These are phyloP conservation scores for Pythium dissotocum DNA, from an alignment of 352 stramenopile genomes.

Conservation along the genomic window DNA sequence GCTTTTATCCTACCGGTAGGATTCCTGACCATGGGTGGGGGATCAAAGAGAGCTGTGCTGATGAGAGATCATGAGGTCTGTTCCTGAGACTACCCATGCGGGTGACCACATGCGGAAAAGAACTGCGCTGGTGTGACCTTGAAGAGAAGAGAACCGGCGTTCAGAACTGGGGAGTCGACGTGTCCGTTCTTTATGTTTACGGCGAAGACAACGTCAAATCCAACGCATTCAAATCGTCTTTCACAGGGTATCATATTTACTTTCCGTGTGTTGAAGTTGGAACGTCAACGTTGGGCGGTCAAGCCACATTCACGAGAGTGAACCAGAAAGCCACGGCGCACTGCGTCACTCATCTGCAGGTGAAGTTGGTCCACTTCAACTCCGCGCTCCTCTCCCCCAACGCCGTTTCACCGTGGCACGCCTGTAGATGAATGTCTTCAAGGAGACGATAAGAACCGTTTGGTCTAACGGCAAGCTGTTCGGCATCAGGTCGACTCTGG, in stretches of 20 bases:
- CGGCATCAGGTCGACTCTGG: not conserved
- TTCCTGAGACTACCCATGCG: not conserved
- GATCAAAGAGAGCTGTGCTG: constrained; percentile 3
- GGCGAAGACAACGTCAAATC: not conserved
- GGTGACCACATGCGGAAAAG: not conserved
- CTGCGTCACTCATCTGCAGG: constrained; percentile 17
- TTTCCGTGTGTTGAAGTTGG: constrained; percentile 8
- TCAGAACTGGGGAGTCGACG: not conserved
- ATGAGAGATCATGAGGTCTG: constrained; percentile 1
- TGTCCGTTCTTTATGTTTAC: not conserved
- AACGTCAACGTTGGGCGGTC: not conserved
- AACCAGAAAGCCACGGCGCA: constrained; percentile 22
- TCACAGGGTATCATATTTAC: constrained; percentile 5
- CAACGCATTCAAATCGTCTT: not conserved
- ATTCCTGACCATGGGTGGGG: not conserved
- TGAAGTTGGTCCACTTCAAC: constrained; percentile 30
- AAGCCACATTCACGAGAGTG: constrained; percentile 14
- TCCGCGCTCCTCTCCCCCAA: not conserved
- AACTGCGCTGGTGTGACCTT: not conserved
- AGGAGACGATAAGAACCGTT: constrained; percentile 13
- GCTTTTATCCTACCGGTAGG: not conserved
- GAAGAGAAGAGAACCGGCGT: not conserved
- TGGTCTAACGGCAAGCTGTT: not conserved
- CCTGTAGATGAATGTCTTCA: constrained; percentile 31
- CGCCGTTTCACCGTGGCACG: constrained; percentile 10